Conservation (phyloP, 1,284 basidiomycete genomes). For the Ganoderma leucocontextum region DNA sequence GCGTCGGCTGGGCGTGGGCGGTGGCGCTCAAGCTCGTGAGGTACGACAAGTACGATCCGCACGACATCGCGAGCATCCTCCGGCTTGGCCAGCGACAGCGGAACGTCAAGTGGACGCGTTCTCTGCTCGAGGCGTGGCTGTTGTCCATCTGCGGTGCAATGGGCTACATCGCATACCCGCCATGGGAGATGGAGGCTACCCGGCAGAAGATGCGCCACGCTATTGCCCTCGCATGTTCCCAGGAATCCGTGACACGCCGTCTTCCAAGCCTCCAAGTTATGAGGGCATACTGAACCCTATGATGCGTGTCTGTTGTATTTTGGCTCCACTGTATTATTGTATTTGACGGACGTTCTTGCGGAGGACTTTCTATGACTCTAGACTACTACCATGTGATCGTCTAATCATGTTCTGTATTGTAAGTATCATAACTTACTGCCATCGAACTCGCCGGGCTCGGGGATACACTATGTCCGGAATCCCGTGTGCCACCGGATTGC, state of each 20-base stretch:
- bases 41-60: conserved; percentile 57
- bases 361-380: neutral
- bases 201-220: conserved; percentile 60
- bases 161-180: conserved; percentile 58
- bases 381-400: neutral
- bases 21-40: conserved; percentile 76
- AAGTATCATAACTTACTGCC: neutral
- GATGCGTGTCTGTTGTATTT: neutral
- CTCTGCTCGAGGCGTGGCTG: conserved; percentile 65
- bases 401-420: conserved; percentile 6
- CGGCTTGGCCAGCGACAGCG: conserved; percentile 47
- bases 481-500: neutral
- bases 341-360: neutral
- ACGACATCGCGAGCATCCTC: conserved; percentile 50
- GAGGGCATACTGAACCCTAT: neutral
- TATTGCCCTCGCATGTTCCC: conserved; percentile 36
- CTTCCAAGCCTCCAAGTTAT: neutral
- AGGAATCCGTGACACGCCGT: neutral
- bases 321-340: neutral
- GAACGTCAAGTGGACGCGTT: conserved; percentile 59
- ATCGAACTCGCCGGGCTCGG: neutral
- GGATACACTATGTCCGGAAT: neutral
- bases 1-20: conserved; percentile 72
- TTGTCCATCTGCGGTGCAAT: conserved; percentile 61
- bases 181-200: conserved; percentile 52